Evolutionary conservation across 2,329 filamentous ascomycete species (phyloP).

Genomic region (Chaetomium globosum): DNA sequence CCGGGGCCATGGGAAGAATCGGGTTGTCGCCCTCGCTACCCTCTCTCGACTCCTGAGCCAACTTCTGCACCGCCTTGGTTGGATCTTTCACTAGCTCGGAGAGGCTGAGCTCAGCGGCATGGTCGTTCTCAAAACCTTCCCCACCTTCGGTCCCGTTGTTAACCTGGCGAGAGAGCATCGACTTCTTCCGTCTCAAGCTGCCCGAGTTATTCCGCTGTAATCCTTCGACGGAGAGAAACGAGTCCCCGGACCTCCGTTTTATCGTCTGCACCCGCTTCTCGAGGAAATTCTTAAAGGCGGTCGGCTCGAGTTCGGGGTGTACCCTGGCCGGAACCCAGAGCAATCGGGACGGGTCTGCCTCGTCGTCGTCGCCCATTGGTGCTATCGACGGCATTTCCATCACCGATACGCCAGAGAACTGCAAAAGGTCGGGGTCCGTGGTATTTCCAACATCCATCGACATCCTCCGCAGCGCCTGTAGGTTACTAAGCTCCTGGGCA

Average conservation of each 20-base stretch:
- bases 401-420: constrained; percentile 65
- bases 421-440: constrained; percentile 73
- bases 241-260: constrained; percentile 77
- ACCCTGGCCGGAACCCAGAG: constrained; percentile 96
- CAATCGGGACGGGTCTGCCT: constrained; percentile 82
- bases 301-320: constrained; percentile 91
- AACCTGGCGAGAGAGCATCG: constrained; percentile 91
- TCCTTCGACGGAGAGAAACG: constrained; percentile 62
- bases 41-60: constrained; percentile 61
- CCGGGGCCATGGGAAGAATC: constrained; percentile 77
- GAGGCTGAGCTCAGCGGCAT: constrained; percentile 66
- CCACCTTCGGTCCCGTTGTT: constrained; percentile 66
- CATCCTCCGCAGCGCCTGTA: constrained; percentile 87
- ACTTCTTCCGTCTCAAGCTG: constrained; percentile 82
- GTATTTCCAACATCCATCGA: constrained; percentile 87
- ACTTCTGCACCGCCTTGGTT: constrained; percentile 67
- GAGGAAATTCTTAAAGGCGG: constrained; percentile 94
- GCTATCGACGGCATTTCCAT: constrained; percentile 73
- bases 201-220: constrained; percentile 58
- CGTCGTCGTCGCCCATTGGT: constrained; percentile 73
- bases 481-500: constrained; percentile 86
- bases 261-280: constrained; percentile 92
- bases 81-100: constrained; percentile 84
- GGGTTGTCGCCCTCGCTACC: constrained; percentile 71
- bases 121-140: constrained; percentile 68